These are phyloP conservation scores for Fusarium udum DNA, from an alignment of 2,329 filamentous ascomycete species.

Conservation along the genomic window DNA sequence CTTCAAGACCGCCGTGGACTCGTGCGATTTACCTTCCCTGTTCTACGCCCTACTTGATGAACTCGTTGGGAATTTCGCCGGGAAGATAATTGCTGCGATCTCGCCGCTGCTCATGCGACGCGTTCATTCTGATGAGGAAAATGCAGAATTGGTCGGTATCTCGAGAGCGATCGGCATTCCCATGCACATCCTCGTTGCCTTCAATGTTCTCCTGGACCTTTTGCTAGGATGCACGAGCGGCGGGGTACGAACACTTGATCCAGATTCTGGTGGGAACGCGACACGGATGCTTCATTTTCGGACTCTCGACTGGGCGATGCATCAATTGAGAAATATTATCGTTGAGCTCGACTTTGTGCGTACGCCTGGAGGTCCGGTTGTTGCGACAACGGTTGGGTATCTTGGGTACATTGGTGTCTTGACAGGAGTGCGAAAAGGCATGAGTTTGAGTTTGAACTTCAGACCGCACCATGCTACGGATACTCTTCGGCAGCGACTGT, in stretches of 20 bases:
- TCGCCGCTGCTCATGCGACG: slow-evolving; percentile 59
- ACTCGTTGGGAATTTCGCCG: slow-evolving; percentile 29
- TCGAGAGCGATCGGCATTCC: slow-evolving; percentile 59
- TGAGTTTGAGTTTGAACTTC: slow-evolving; percentile 61
- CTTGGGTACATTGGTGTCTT: slow-evolving; percentile 60
- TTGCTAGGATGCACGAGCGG: slow-evolving; percentile 72
- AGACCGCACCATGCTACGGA: slow-evolving; percentile 47
- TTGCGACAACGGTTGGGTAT: slow-evolving; percentile 59
- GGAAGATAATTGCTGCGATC: slow-evolving; percentile 45
- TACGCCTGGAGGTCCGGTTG: slow-evolving; percentile 44
- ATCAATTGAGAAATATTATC: slow-evolving; percentile 57
- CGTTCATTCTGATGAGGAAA: slow-evolving; percentile 65
- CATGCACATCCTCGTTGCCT: slow-evolving; percentile 67
- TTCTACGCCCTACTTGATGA: slow-evolving; percentile 60
- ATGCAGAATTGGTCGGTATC: slow-evolving; percentile 68
- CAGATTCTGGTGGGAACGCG: slow-evolving; percentile 9
- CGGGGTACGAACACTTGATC: slow-evolving; percentile 40
- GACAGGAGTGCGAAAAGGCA: slow-evolving; percentile 55
- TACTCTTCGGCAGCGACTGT: slow-evolving; percentile 13
- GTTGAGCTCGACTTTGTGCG: slow-evolving; percentile 62
- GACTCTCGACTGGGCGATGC: slow-evolving; percentile 66
- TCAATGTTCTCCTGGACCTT: slow-evolving; percentile 71
- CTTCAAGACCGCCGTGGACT: slow-evolving; percentile 21
- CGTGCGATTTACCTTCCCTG: slow-evolving; percentile 52
- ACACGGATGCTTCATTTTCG: slow-evolving; percentile 62